Evolutionary conservation across 495 filamentous ascomycete genomes (phyloP).

Genomic region (Penicillium crystallinum): DNA sequence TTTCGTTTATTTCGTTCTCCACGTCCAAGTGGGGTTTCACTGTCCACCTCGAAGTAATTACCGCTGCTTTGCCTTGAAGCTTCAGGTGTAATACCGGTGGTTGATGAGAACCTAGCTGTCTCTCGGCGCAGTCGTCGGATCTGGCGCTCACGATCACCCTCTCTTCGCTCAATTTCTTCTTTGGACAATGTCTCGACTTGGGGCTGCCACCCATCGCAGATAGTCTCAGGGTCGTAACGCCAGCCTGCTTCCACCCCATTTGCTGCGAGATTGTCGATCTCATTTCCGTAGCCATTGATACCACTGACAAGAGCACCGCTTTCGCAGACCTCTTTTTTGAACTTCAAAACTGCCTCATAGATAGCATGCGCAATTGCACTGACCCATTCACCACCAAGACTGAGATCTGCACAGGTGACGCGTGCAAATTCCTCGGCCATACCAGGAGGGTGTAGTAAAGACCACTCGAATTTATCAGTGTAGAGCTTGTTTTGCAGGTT

Average conservation of each 20-base stretch:
- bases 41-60: constrained; percentile 57
- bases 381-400: constrained; percentile 87
- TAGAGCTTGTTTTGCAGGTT: constrained; percentile 90
- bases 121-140: constrained; percentile 81
- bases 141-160: constrained; percentile 90
- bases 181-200: constrained; percentile 85
- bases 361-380: constrained; percentile 92
- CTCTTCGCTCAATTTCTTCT: constrained; percentile 96
- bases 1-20: constrained; percentile 93
- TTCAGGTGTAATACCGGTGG: constrained; percentile 66
- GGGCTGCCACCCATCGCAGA: constrained; percentile 91
- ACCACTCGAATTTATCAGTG: constrained; percentile 98
- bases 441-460: constrained; percentile 83
- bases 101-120: constrained; percentile 86
- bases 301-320: constrained; percentile 72
- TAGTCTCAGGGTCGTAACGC: constrained; percentile 86
- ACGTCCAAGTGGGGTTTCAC: constrained; percentile 68
- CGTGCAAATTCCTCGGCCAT: constrained; percentile 90
- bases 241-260: constrained; percentile 77
- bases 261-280: constrained; percentile 86
- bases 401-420: constrained; percentile 85
- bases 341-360: constrained; percentile 86
- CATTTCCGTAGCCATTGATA: constrained; percentile 62
- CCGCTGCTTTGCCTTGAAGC: constrained; percentile 50
- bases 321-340: constrained; percentile 95